Evolutionary conservation across 1,284 basidiomycete species (phyloP).

Genomic region (Microstroma glucosiphilum): DNA sequence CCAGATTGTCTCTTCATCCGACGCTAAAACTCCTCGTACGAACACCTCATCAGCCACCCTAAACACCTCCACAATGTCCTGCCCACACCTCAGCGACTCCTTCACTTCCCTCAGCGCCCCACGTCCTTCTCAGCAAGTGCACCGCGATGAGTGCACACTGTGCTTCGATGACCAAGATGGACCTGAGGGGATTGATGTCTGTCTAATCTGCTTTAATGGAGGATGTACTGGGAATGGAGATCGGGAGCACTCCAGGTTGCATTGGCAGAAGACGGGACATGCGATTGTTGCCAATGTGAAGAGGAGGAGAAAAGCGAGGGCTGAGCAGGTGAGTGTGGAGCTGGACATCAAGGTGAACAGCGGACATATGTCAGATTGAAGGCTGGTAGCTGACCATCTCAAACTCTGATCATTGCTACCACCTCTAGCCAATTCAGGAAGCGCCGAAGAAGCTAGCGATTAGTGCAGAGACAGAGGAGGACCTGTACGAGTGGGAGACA

Average conservation of each 20-base stretch:
- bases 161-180: conserved; percentile 88
- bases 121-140: conserved; percentile 53
- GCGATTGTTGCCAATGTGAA: conserved; percentile 73
- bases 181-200: conserved; percentile 72
- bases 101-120: conserved; percentile 30
- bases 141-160: conserved; percentile 85
- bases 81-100: conserved; percentile 34
- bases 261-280: conserved; percentile 60
- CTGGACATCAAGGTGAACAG: conserved; percentile 62
- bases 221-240: conserved; percentile 46
- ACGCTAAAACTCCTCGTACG: no score
- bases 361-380: neutral
- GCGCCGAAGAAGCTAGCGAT: conserved; percentile 88
- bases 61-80: conserved; percentile 20
- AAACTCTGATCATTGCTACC: conserved; percentile 8
- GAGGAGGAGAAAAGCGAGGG: conserved; percentile 67
- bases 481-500: conserved; percentile 71
- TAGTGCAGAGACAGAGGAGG: conserved; percentile 72
- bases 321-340: conserved; percentile 37
- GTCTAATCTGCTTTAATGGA: conserved; percentile 87
- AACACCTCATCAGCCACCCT: no score
- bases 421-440: conserved; percentile 3
- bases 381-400: neutral
- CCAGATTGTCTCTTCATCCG: no score
- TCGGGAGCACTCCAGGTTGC: conserved; percentile 37